Evolutionary conservation across 495 filamentous ascomycete species (phyloP).

Genomic region (Aeminium ludgeri): DNA sequence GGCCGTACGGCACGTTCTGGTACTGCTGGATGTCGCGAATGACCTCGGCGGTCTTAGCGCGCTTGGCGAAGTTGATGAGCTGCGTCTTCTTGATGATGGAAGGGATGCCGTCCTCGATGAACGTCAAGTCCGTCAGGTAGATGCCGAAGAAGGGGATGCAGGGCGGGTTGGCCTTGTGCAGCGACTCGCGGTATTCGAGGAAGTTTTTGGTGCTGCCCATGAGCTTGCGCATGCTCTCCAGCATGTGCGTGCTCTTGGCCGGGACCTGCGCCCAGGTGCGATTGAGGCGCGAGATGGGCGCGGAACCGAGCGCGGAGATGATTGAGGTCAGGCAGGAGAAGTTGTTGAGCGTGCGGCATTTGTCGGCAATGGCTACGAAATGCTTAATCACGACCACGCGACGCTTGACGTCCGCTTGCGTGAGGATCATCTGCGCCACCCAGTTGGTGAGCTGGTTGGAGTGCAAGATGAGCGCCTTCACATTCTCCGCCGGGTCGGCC

Average conservation of each 20-base stretch:
- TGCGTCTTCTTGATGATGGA: slow-evolving; percentile 87
- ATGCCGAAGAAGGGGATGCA: slow-evolving; percentile 99
- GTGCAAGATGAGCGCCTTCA: slow-evolving; percentile 89
- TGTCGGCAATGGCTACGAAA: slow-evolving; percentile 91
- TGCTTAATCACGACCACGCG: slow-evolving; percentile 96
- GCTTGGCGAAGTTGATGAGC: slow-evolving; percentile 95
- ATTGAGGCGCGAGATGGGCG: slow-evolving; percentile 82
- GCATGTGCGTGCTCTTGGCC: slow-evolving; percentile 53
- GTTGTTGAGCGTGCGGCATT: slow-evolving; percentile 88
- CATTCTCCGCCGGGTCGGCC: slow-evolving; percentile 79
- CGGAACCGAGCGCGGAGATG: slow-evolving; percentile 84
- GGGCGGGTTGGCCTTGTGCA: slow-evolving; percentile 84
- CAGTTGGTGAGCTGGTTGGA: slow-evolving; percentile 98
- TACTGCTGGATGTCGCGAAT: slow-evolving; percentile 97
- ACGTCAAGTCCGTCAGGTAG: slow-evolving; percentile 93
- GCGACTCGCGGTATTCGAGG: slow-evolving; percentile 80
- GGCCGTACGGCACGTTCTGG: slow-evolving; percentile 84
- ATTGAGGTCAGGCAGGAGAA: slow-evolving; percentile 98
- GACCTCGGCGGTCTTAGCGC: slow-evolving; percentile 91
- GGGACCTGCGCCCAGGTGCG: slow-evolving; percentile 93
- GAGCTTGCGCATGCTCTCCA: slow-evolving; percentile 81
- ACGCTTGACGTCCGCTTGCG: slow-evolving; percentile 83
- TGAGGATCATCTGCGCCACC: slow-evolving; percentile 99
- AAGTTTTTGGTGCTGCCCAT: slow-evolving; percentile 99
- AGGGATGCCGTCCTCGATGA: slow-evolving; percentile 96